Conservation (phyloP, 306 rosid species). For the Benincasa hispida region DNA sequence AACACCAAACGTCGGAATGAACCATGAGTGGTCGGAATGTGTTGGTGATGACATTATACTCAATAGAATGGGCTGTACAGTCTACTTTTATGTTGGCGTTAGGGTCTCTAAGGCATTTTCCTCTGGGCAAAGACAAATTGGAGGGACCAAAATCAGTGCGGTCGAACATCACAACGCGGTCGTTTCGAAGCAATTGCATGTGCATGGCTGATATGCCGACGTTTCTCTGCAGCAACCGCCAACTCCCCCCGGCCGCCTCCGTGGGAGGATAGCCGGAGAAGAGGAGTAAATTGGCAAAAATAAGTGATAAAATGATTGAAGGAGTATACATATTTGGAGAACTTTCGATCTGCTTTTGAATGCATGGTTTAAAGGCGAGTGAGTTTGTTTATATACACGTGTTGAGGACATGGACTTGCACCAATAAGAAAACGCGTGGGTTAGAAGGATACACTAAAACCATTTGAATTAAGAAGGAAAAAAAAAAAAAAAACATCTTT, state of each 20-base stretch:
- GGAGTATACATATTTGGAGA: background rate
- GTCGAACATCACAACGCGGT: conserved; percentile 54
- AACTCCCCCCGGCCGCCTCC: conserved; percentile 22
- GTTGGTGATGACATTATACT: conserved; percentile 49
- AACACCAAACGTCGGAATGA: conserved; percentile 67
- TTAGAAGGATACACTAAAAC: background rate
- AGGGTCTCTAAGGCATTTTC: conserved; percentile 37
- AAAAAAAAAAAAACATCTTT: background rate
- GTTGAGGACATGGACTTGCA: background rate
- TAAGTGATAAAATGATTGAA: background rate
- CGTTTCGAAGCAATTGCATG: conserved; percentile 71
- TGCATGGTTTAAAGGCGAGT: background rate
- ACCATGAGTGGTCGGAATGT: conserved; percentile 40
- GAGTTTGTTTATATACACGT: background rate
- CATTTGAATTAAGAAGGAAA: background rate
- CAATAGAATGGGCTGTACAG: conserved; percentile 71
- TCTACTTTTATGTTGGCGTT: conserved; percentile 28
- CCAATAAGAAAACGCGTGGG: background rate
- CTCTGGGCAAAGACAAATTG: conserved; percentile 32
- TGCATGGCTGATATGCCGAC: conserved; percentile 81
- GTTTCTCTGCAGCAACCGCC: conserved; percentile 40
- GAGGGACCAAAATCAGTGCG: conserved; percentile 80
- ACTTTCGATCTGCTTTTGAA: background rate
- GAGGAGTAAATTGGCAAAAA: background rate
- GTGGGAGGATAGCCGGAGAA: conserved; percentile 8